A percentile compares a stretch with the other conserved stretches of the same genome.
Evolutionary conservation across 2,329 filamentous ascomycete species (phyloP).

Genomic region (Pseudocercospora pini-densiflorae): DNA sequence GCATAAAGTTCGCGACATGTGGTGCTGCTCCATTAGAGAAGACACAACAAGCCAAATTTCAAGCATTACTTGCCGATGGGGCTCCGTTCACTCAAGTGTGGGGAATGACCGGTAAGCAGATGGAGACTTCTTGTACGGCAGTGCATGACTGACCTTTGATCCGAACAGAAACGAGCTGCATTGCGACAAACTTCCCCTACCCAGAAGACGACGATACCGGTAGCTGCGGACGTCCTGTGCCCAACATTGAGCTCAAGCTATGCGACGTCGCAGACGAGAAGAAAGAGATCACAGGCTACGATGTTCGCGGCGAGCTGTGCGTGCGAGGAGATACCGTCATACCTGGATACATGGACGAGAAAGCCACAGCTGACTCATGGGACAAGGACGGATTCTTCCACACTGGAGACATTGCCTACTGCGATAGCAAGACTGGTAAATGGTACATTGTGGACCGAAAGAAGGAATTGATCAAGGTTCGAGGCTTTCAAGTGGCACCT

Average conservation of each 20-base stretch:
- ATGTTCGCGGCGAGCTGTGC: constrained; percentile 78
- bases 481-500: constrained; percentile 82
- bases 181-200: constrained; percentile 66
- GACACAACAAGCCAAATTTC: constrained; percentile 70
- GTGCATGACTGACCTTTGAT: too few relatives aligned
- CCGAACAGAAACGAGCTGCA: constrained; percentile 51
- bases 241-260: constrained; percentile 67
- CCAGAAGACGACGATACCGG: constrained; percentile 70
- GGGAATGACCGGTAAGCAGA: constrained; percentile 54
- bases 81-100: constrained; percentile 24
- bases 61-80: constrained; percentile 62
- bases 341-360: constrained; percentile 75
- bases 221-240: constrained; percentile 71
- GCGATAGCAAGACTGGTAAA: constrained; percentile 80
- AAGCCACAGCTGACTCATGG: constrained; percentile 73
- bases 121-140: neutral
- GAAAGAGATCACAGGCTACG: constrained; percentile 69
- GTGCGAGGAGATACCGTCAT: constrained; percentile 77
- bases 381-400: constrained; percentile 65
- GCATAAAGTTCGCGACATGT: constrained; percentile 67
- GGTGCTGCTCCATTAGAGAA: constrained; percentile 78
- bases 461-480: constrained; percentile 59
- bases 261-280: constrained; percentile 65
- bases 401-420: constrained; percentile 64
- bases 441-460: constrained; percentile 83